phyloP scores from a whole-genome alignment of 2,329 filamentous ascomycete genomes.

The Lasiodiplodia sp. region DNA sequence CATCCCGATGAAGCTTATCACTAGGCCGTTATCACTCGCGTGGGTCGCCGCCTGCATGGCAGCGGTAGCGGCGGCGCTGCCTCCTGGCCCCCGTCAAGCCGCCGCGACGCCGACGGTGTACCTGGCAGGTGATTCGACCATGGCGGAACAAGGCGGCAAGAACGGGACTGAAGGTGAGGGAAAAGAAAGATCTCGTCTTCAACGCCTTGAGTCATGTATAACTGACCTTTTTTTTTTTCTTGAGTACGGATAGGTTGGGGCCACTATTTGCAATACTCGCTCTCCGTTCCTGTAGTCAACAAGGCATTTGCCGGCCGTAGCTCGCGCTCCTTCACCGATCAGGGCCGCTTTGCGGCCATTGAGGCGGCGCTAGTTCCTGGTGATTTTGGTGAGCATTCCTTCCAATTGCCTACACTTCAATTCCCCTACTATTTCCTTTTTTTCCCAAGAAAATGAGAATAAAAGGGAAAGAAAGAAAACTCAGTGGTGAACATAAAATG shows the following conservation, averaged over 20 bases:
- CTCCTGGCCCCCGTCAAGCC: neutral
- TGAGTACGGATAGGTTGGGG: constrained; percentile 63
- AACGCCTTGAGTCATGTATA: too few relatives aligned
- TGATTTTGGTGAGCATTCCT: constrained; percentile 56
- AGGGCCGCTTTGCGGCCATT: constrained; percentile 69
- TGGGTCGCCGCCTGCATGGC: neutral
- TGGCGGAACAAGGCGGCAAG: constrained; percentile 59
- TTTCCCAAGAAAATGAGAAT: too few relatives aligned
- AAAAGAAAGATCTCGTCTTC: neutral
- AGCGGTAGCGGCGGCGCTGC: neutral
- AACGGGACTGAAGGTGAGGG: constrained; percentile 50
- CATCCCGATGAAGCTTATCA: neutral
- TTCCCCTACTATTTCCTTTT: too few relatives aligned
- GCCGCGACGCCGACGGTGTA: constrained; percentile 54
- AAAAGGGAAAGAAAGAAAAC: neutral
- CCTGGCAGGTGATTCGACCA: constrained; percentile 68
- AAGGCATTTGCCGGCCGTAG: constrained; percentile 71
- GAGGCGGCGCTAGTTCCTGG: constrained; percentile 60
- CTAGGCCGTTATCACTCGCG: neutral
- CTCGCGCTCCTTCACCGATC: constrained; percentile 70
- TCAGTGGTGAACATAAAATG: neutral
- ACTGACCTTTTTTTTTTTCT: neutral
- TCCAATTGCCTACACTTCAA: neutral
- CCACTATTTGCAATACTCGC: constrained; percentile 62
- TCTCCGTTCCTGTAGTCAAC: constrained; percentile 64